Evolutionary conservation across 306 rosid genomes (phyloP), one percentile per base, ranked within the genome.

Genomic region (Vigna unguiculata): DNA sequence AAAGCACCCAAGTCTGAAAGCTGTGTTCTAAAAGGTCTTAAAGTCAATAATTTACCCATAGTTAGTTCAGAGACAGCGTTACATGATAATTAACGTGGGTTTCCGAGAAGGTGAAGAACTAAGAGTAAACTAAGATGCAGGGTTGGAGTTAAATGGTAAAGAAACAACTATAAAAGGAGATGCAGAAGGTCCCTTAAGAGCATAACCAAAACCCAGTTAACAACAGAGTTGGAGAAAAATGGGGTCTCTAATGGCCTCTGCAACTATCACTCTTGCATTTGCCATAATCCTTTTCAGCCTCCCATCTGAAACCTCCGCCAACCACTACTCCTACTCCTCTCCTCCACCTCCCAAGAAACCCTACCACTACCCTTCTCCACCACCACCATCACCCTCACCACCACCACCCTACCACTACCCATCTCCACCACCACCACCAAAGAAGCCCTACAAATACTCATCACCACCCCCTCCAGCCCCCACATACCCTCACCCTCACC

Each of bases 241-340:
- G 96, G 80, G 92, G 81, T 80, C 87, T n/a, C 25, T 20, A 14
- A 17, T 81, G 80, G 62, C 84, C 79, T 73, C 71, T 16, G 64
- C 86, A 52, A 60, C 82, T 16, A 19, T 90, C 16, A 67, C 80
- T 65, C 81, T 86, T 28, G 81, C 89, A 24, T 76, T 90, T 6
- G 83, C 85, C 51, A 25, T 76, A 19, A 6, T 81, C 38, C 12
- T 76, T 30, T 45, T 69, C 32, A 49, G 24, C 21, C 57, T 76
- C 74, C 81, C 78, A 71, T 41, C 21, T 53, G 70, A 76, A 71
- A 63, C 59, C 55, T 86, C 86, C 48, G 78, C 80, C 7, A 88
- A 87, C 52, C 34, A 80, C 53, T 84, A 88, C 74, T 13, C 49
- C 1, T 86, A 86, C 73, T 30, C 86, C 20, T 90, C 94, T 57